Conservation (phyloP, 441 rosid species). For the Erodium chrysanthum region DNA sequence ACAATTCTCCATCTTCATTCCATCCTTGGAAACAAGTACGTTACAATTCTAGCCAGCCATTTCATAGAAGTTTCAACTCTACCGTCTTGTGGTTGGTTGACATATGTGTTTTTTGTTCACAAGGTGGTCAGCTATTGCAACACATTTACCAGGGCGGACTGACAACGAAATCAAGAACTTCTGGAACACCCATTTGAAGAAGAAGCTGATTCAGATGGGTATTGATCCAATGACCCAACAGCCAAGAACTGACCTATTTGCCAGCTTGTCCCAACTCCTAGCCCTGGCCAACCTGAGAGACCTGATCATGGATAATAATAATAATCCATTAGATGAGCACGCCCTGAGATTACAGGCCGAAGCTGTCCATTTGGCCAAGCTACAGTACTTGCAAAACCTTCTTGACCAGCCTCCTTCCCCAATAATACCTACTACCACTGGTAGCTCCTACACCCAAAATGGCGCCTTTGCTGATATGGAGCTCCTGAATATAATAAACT, state of each 20-base stretch:
- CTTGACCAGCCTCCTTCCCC: slow-evolving; percentile 11
- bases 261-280: slow-evolving; percentile 61
- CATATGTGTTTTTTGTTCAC: neutral
- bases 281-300: slow-evolving; percentile 47
- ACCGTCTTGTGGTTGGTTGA: no score
- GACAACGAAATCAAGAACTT: slow-evolving; percentile 81
- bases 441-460: slow-evolving; percentile 20
- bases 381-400: neutral
- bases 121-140: slow-evolving; percentile 86
- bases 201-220: slow-evolving; percentile 82
- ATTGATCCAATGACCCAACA: slow-evolving; percentile 83
- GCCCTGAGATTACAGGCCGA: neutral
- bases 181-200: slow-evolving; percentile 82
- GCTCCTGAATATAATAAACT: slow-evolving; percentile 31
- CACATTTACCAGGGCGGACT: slow-evolving; percentile 66
- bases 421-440: neutral
- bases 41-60: no score
- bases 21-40: slow-evolving; percentile 75
- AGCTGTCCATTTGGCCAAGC: slow-evolving; percentile 4
- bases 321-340: neutral
- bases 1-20: slow-evolving; percentile 76
- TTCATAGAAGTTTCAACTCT: no score
- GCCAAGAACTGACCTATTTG: slow-evolving; percentile 66
- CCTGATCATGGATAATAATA: neutral
- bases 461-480: slow-evolving; percentile 37